Evolutionary conservation across 2,329 filamentous ascomycete genomes (phyloP).

Genomic region (Aphanocladium album): DNA sequence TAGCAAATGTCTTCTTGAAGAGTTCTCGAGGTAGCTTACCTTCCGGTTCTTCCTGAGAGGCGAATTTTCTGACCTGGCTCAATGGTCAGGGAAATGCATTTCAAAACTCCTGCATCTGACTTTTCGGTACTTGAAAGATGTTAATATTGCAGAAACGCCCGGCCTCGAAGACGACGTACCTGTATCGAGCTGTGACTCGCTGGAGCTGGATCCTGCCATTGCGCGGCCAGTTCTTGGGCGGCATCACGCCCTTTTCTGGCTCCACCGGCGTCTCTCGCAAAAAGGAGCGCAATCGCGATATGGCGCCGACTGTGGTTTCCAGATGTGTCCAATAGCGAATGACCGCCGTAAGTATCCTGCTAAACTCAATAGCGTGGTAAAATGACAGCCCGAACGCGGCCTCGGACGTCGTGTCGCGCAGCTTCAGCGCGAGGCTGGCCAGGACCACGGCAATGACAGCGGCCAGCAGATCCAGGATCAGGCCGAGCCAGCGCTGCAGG

Average conservation of each 20-base stretch:
- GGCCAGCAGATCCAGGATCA: not conserved
- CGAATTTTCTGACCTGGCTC: constrained; percentile 23
- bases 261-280: not conserved
- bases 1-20: not conserved
- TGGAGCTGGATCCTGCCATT: not conserved
- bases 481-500: constrained; percentile 32
- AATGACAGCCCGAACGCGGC: not conserved
- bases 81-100: constrained; percentile 23
- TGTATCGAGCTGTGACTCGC: not conserved
- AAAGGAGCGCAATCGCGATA: not conserved
- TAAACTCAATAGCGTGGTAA: not conserved
- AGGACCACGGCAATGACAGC: not conserved
- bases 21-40: constrained; percentile 2
- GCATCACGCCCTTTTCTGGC: not conserved
- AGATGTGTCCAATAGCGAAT: not conserved
- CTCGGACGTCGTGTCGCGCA: not conserved
- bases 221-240: not conserved
- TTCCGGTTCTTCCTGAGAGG: constrained; percentile 29
- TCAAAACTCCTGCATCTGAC: constrained; percentile 16
- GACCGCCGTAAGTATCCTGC: not conserved
- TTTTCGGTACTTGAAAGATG: not conserved
- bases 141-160: not conserved
- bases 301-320: not conserved
- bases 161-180: not conserved
- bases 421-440: not conserved